These are phyloP conservation scores for Clavariopsis aquatica DNA, from an alignment of 495 filamentous ascomycete genomes.

Conservation along the genomic window DNA sequence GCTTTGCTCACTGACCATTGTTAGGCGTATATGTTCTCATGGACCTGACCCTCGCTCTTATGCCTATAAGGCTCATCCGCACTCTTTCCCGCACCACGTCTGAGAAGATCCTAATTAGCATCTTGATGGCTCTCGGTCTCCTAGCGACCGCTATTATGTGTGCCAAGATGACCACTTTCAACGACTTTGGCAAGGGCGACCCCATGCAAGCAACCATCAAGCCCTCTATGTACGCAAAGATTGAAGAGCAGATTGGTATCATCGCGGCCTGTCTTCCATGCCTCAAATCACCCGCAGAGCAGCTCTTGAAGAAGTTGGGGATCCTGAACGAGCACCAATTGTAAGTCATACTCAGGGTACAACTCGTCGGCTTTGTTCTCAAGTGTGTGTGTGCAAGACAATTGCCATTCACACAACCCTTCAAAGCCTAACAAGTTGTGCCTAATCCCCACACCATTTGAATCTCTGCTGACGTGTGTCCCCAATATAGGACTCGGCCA, in stretches of 20 bases:
- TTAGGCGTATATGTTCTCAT: slow-evolving; percentile 18
- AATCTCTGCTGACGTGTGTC: too few relatives aligned
- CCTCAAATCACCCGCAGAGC: slow-evolving; percentile 19
- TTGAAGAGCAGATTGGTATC: slow-evolving; percentile 28
- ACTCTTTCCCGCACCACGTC: slow-evolving; percentile 11
- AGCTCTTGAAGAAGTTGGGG: slow-evolving; percentile 7
- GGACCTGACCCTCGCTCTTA: slow-evolving; percentile 24
- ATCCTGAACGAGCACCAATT: slow-evolving; percentile 1
- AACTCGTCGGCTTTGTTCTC: too few relatives aligned
- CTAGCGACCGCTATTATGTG: slow-evolving; percentile 18
- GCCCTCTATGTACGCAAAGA: slow-evolving; percentile 30
- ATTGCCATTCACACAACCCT: too few relatives aligned
- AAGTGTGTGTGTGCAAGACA: too few relatives aligned
- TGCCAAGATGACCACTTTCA: slow-evolving; percentile 27
- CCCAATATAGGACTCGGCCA: too few relatives aligned
- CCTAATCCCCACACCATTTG: too few relatives aligned
- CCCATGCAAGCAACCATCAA: slow-evolving; percentile 24
- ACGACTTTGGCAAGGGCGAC: slow-evolving; percentile 16
- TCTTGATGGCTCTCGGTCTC: slow-evolving; percentile 28
- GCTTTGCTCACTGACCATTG: not conserved
- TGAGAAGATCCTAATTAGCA: slow-evolving; percentile 22
- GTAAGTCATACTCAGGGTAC: too few relatives aligned
- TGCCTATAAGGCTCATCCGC: slow-evolving; percentile 24
- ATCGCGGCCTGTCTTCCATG: slow-evolving; percentile 22
- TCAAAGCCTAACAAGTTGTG: too few relatives aligned